A percentile compares a stretch with the other conserved stretches of the same genome.
Conservation (phyloP, 2,329 filamentous ascomycete genomes). For the Dendrostoma leiphaemia region DNA sequence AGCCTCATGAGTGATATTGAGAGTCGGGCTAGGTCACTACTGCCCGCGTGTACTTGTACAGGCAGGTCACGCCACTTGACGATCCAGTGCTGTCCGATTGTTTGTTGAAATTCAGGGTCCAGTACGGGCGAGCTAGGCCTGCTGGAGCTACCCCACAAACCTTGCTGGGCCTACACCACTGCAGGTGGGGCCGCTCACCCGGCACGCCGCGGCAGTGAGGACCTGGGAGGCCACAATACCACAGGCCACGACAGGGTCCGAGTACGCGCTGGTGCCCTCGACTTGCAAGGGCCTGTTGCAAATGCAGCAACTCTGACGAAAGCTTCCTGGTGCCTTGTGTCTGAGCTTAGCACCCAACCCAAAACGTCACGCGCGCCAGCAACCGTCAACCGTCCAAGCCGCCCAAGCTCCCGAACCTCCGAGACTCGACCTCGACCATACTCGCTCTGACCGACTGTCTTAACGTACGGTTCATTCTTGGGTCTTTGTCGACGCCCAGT, state of each 20-base stretch:
- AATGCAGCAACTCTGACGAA: slow-evolving; percentile 13
- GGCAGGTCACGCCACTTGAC: too few species aligned
- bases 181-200: neutral
- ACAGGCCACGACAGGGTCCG: too few species aligned
- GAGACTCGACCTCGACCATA: neutral
- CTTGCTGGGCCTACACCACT: neutral
- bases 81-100: too few species aligned
- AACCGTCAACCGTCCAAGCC: neutral
- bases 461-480: too few species aligned
- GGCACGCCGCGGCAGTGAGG: too few species aligned
- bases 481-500: neutral
- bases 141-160: slow-evolving; percentile 17
- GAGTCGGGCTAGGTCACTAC: too few species aligned
- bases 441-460: too few species aligned
- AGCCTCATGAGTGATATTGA: too few species aligned
- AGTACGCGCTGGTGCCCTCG: too few species aligned
- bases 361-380: slow-evolving; percentile 7
- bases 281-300: neutral
- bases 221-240: too few species aligned
- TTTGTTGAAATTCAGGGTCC: neutral
- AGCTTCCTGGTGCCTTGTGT: slow-evolving; percentile 16
- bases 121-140: neutral
- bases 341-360: neutral
- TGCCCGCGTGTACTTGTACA: too few species aligned
- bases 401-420: neutral